Evolutionary conservation across 106 monocot genomes (phyloP), one percentile per base, ranked within the genome.

Genomic region (Acanthochlamys bracteata): DNA sequence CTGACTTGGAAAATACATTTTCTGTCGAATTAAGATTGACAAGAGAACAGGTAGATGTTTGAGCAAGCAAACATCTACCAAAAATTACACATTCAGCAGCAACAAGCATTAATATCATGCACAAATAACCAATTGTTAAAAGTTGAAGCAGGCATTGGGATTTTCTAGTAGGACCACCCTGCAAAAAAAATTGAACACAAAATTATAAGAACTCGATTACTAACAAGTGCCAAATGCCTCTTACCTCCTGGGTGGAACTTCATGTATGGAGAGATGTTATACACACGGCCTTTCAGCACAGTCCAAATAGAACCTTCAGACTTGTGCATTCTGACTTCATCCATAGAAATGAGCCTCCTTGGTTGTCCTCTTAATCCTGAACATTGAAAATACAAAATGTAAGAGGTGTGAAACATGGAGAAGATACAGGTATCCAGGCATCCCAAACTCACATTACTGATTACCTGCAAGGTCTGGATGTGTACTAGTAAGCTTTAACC

Each of bases 211-310:
- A n/a, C n/a, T n/a, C n/a, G 33, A 6, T 1, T 33, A 33, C 4
- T 6, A 3, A 33, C 33, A 33, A 33, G 33, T 33, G 33, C 4
- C 33, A 33, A 33, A 1, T 49, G 49, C 12, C 9, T 49, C 49
- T 49, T 82, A 96, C 96, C 96, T 88, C 96, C 96, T 69, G 96
- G 96, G 64, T 96, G 96, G 67, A 96, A 96, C 66, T 91, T 96
- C 85, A 83, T 76, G 68, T 96, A 96, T 42, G 85, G 85, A 19
- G 91, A 78, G 22, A 96, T 79, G 75, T 91, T 96, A 62, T 96
- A 96, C 10, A 96, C 91, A 64, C 80, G 88, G 39, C 96, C 96
- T 76, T 88, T 96, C 43, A 96, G 57, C 74, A 96, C 83, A 20
- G 96, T 96, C 96, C 96, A 96, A 55, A 85, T 43, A 55, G 84